phyloP scores from a whole-genome alignment of 179 eudicot genomes.

The Pouteria campechiana region DNA sequence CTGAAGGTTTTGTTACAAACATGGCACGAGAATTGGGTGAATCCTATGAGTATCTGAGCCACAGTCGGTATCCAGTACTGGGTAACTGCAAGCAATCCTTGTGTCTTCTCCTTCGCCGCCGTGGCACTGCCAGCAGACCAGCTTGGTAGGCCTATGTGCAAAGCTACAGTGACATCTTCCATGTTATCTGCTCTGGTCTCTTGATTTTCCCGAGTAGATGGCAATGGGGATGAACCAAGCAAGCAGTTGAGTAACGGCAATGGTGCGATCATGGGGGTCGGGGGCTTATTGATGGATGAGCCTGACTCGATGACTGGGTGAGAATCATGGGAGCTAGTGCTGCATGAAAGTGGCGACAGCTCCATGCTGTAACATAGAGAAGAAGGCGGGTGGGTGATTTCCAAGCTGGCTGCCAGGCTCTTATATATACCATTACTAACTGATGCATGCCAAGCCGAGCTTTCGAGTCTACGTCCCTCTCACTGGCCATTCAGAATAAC shows the following conservation, averaged over 20 bases:
- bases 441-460: too few relatives aligned
- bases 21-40: conserved; percentile 62
- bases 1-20: conserved; percentile 56
- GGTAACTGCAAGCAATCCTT: neutral
- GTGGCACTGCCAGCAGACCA: neutral
- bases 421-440: too few relatives aligned
- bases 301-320: too few relatives aligned
- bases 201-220: neutral
- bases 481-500: too few relatives aligned
- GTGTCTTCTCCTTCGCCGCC: neutral
- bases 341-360: too few relatives aligned
- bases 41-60: conserved; percentile 45
- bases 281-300: too few relatives aligned
- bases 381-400: too few relatives aligned
- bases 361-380: too few relatives aligned
- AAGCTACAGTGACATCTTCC: conserved; percentile 26
- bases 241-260: conserved; percentile 7
- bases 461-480: too few relatives aligned
- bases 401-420: too few relatives aligned
- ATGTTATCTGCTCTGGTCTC: conserved; percentile 4
- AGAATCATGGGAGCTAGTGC: too few relatives aligned
- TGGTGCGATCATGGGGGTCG: too few relatives aligned
- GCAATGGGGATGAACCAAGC: conserved; percentile 1
- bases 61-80: conserved; percentile 59
- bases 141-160: conserved; percentile 51